These are phyloP conservation scores for Pichia sp. DNA, from an alignment of 1,139 yeast species.

Conservation along the genomic window DNA sequence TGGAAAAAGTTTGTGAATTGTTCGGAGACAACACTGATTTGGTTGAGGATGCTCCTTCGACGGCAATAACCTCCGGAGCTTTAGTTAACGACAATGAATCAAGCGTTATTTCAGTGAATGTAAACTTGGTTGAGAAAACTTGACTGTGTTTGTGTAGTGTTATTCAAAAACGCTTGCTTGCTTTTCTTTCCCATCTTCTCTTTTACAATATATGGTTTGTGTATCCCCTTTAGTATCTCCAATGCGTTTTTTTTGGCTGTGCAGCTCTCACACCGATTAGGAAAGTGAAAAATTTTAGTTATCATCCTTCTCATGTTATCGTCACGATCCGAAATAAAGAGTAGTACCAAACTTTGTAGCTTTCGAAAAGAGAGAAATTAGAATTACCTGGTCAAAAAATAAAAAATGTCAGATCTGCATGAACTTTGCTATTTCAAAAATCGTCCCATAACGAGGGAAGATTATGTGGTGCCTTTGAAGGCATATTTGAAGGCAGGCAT, in stretches of 20 bases:
- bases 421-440: slow-evolving; percentile 54
- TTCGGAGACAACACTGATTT: background rate
- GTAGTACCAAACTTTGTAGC: too few relatives aligned
- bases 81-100: background rate
- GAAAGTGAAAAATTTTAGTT: background rate
- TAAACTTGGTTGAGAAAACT: background rate
- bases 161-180: too few relatives aligned
- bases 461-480: slow-evolving; percentile 44
- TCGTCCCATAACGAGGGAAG: slow-evolving; percentile 50
- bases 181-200: background rate
- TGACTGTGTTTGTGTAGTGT: too few relatives aligned
- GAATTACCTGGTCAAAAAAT: too few relatives aligned
- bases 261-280: background rate
- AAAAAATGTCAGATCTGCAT: slow-evolving; percentile 65
- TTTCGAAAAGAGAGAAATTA: too few relatives aligned
- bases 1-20: slow-evolving; percentile 1
- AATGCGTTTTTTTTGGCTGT: background rate
- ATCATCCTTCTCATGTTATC: background rate
- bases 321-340: background rate
- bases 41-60: background rate
- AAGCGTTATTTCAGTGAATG: slow-evolving; percentile 1
- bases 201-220: too few relatives aligned
- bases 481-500: slow-evolving; percentile 56
- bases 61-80: background rate
- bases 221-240: too few relatives aligned